These are phyloP conservation scores for Neocatenulostroma microsporum DNA, from an alignment of 2,329 filamentous ascomycete genomes.

Conservation along the genomic window DNA sequence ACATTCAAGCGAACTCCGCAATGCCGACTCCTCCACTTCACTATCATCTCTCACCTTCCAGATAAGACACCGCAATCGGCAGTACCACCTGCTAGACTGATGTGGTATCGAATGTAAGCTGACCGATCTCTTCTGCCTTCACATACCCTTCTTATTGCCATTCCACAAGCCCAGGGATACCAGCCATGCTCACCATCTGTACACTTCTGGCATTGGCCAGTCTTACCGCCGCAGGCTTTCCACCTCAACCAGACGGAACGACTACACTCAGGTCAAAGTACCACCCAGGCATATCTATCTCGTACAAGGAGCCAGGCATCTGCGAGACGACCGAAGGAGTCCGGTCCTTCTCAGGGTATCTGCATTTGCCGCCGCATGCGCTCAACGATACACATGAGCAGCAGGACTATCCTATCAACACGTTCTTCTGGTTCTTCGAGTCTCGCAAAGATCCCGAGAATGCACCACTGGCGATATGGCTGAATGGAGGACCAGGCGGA, in stretches of 20 bases:
- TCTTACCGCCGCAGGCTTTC: background rate
- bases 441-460: conserved; percentile 48
- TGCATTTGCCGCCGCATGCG: conserved; percentile 27
- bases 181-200: background rate
- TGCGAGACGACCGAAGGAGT: conserved; percentile 49
- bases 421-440: conserved; percentile 59
- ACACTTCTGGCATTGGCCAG: background rate
- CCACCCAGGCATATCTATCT: no score
- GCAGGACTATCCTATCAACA: conserved; percentile 46
- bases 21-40: no score
- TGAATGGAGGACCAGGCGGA: conserved; percentile 53
- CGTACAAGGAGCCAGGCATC: conserved; percentile 47
- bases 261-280: background rate
- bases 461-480: conserved; percentile 52
- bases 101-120: background rate
- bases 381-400: conserved; percentile 33
- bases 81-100: background rate
- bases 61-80: no score
- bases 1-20: no score
- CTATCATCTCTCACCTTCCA: background rate
- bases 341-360: conserved; percentile 41
- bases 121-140: background rate
- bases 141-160: background rate
- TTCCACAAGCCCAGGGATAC: no score
- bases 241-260: background rate